A percentile compares a stretch with the other conserved stretches of the same genome.
phyloP scores from a whole-genome alignment of 352 stramenopile genomes.

The Thraustotheca clavata region DNA sequence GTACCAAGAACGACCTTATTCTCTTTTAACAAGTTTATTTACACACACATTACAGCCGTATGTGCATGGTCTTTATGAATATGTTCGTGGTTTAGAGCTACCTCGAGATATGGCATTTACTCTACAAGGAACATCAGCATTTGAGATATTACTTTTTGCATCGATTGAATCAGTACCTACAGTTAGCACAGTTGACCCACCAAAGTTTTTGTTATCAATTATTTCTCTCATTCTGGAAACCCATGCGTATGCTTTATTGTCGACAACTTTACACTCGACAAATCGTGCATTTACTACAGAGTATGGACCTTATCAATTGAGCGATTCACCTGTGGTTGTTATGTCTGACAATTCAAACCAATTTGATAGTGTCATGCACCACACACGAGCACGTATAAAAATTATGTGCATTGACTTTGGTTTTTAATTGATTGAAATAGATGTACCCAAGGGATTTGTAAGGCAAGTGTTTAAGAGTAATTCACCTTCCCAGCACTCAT shows the following conservation, averaged over 20 bases:
- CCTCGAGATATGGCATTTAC: neutral
- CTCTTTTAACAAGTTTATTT: neutral
- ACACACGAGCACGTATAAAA: too few relatives aligned
- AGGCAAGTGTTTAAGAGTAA: too few relatives aligned
- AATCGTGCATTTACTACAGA: too few relatives aligned
- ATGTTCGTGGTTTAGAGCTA: neutral
- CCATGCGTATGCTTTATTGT: constrained; percentile 1
- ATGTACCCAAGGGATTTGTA: too few relatives aligned
- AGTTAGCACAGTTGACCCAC: neutral
- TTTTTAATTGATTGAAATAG: too few relatives aligned
- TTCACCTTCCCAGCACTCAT: too few relatives aligned
- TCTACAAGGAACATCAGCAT: neutral
- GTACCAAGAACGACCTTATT: neutral
- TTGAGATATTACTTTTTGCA: neutral
- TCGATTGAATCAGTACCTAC: neutral
- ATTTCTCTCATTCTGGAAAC: neutral
- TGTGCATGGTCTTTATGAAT: constrained; percentile 4
- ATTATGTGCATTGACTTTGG: too few relatives aligned
- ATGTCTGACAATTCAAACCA: too few relatives aligned
- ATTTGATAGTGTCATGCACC: too few relatives aligned
- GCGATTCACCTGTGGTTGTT: too few relatives aligned
- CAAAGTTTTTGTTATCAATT: neutral
- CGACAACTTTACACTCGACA: neutral
- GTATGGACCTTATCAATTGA: too few relatives aligned
- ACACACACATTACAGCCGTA: neutral